Conservation (phyloP, 768 basidiomycete species). For the Mycena crocata region DNA sequence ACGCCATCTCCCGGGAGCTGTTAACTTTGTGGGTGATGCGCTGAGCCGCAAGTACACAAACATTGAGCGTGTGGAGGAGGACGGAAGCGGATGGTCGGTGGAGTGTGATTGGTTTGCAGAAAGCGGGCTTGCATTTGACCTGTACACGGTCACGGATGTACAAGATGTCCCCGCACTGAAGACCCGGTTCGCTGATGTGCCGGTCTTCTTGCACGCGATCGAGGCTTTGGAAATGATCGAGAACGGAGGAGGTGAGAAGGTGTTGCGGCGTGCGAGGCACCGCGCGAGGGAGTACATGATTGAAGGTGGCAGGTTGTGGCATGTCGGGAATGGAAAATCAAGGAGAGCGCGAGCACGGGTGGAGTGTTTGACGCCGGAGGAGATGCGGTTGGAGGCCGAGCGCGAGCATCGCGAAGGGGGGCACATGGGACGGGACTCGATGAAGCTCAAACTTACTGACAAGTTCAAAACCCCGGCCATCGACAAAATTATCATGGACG, state of each 20-base stretch:
- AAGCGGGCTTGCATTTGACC: constrained; percentile 25
- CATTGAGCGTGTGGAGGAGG: not conserved
- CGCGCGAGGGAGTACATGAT: constrained; percentile 14
- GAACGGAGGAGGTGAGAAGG: constrained; percentile 23
- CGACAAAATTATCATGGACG: constrained; percentile 33
- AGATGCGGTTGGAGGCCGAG: constrained; percentile 19
- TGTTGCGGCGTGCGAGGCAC: constrained; percentile 6
- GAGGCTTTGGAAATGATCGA: constrained; percentile 13
- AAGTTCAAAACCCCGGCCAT: constrained; percentile 28
- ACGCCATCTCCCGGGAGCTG: constrained; percentile 33
- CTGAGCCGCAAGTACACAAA: constrained; percentile 33
- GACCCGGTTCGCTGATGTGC: constrained; percentile 23
- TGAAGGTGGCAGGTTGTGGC: constrained; percentile 24
- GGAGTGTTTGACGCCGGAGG: constrained; percentile 5
- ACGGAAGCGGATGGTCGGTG: constrained; percentile 33
- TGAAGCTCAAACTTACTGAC: constrained; percentile 35
- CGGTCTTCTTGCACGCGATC: constrained; percentile 11
- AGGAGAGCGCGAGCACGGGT: constrained; percentile 2
- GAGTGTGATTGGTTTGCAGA: constrained; percentile 39
- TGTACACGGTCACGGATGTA: not conserved
- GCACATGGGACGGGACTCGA: constrained; percentile 37
- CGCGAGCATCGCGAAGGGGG: constrained; percentile 19
- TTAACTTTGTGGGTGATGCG: constrained; percentile 35
- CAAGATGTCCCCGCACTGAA: not conserved
- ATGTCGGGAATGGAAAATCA: not conserved